phyloP scores from a whole-genome alignment of 225 moss, liverwort and hornwort genomes.

The Straminergon stramineum region DNA sequence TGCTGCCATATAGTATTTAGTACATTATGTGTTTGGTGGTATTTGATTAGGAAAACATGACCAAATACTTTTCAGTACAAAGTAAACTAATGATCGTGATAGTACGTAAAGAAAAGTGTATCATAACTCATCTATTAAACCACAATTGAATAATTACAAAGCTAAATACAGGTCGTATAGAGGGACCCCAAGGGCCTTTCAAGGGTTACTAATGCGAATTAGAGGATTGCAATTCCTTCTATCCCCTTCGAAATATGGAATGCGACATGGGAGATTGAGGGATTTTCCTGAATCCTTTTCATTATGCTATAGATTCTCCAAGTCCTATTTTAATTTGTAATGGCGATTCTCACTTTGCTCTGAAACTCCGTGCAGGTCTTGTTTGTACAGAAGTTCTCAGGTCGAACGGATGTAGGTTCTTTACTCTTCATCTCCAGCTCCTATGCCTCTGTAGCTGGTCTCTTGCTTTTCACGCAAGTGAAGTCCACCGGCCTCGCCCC shows the following conservation, averaged over 20 bases:
- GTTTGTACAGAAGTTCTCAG: slow-evolving; percentile 42
- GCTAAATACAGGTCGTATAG: too few species aligned
- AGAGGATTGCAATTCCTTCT: neutral
- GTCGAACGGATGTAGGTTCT: neutral
- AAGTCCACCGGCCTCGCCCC: neutral
- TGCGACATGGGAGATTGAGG: neutral
- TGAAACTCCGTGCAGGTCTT: slow-evolving; percentile 11
- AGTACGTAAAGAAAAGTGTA: too few species aligned
- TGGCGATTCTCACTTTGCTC: neutral
- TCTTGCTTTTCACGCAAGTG: slow-evolving; percentile 18
- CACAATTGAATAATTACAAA: too few species aligned
- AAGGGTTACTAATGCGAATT: neutral
- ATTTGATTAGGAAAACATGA: too few species aligned
- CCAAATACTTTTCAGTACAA: too few species aligned
- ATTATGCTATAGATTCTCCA: neutral
- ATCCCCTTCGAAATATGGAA: neutral
- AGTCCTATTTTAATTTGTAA: neutral
- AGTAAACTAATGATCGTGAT: too few species aligned
- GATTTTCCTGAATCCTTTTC: neutral
- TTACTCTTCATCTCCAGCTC: neutral
- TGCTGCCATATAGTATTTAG: too few species aligned
- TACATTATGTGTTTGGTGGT: too few species aligned
- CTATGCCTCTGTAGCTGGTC: neutral
- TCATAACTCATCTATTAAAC: too few species aligned
- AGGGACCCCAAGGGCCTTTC: too few species aligned